These are phyloP conservation scores for Diaporthe australafricana DNA, from an alignment of 2,329 filamentous ascomycete genomes.

Conservation along the genomic window DNA sequence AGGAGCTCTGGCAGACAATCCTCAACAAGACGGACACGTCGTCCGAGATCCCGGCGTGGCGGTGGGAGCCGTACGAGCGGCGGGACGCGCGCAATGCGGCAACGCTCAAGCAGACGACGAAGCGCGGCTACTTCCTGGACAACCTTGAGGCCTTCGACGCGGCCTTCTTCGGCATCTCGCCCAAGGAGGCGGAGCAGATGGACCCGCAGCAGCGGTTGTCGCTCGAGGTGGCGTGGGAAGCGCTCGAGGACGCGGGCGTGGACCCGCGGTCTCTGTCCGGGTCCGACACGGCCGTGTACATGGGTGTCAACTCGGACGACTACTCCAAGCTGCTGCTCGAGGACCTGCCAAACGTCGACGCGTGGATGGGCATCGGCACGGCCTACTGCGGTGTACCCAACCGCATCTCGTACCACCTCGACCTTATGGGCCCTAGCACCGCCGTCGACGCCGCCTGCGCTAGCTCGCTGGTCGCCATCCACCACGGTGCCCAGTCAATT, in stretches of 20 bases:
- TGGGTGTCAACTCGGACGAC: no score
- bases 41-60: no score
- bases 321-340: no score
- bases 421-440: neutral
- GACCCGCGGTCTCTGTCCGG: no score
- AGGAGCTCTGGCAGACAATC: no score
- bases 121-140: constrained; percentile 36
- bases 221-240: constrained; percentile 53
- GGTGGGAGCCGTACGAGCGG: no score
- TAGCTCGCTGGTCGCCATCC: neutral
- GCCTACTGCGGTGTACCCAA: no score
- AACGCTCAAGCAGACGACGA: constrained; percentile 39
- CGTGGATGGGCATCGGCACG: no score
- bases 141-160: constrained; percentile 41
- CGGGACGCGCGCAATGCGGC: constrained; percentile 35
- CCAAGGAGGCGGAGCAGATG: constrained; percentile 42
- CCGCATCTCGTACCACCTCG: neutral
- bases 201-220: constrained; percentile 43
- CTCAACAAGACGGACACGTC: no score
- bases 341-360: no score
- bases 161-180: constrained; percentile 43
- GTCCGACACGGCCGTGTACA: no score
- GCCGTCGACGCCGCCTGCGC: neutral
- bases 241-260: constrained; percentile 52
- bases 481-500: neutral